Base-by-base conservation (phyloP, 257 asterid genomes). In the Cynanchum wilfordii region DNA sequence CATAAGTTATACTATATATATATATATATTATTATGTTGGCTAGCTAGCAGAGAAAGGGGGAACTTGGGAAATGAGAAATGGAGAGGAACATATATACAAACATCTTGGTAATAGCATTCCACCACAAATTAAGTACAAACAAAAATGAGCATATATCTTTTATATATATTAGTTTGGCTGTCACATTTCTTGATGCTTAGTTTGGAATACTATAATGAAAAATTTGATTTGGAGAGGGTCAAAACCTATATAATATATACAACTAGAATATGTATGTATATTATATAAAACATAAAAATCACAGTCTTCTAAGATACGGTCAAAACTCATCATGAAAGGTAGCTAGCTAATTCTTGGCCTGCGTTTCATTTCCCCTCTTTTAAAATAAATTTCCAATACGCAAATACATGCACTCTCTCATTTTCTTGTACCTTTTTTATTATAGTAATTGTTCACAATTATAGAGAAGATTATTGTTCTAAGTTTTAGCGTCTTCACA, bases 231-330 rank as follows among this genome's bases (percentile, higher is more conserved):
- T 1, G 19, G 19, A 2, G 30, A 22, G 40, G 40, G 49, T 29
- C 50, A 20, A 19, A 62, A 49, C 22, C n/a, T 47, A 63, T n/a
- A 0, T 16, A 42, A 59, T 11, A 12, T 27, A 10, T 44, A 44
- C 7, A 5, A 44, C 7, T 25, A 27, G 27, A 11, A 59, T 25
- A 27, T 59, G 7, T 19, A 69, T 50, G 27, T 27, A 27, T 27
- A 13, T 15, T 22, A 69, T 50, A 59, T 25, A 29, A 30, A 17
- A 42, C 49, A 30, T 22, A 12, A n/a, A 55, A 24, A 51, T 81
- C 86, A 75, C 86, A 68, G 75, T 86, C 86, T 84, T 82, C 88
- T 79, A 84, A 83, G 87, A 70, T 64, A 19, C 79, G 70, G 87
- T 86, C 89, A 84, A 85, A 86, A 73, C 60, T 40, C 50, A 3